Evolutionary conservation across 1,284 basidiomycete species (phyloP).

Genomic region (Macrocystidia cucumis): DNA sequence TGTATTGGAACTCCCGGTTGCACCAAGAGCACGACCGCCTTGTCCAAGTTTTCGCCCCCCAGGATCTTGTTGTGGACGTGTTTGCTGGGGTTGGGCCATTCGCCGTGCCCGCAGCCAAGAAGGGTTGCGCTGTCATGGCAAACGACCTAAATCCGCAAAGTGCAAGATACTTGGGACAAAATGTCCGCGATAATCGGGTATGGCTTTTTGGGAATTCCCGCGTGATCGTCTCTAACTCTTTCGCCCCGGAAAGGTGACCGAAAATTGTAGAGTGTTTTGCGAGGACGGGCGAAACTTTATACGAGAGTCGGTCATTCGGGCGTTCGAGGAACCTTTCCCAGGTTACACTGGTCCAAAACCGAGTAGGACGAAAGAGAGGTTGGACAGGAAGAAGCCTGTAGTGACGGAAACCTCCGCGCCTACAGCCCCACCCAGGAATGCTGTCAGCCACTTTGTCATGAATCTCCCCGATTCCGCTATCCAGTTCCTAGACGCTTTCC

Average conservation of each 20-base stretch:
- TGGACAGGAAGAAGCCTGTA: constrained; percentile 24
- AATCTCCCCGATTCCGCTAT: constrained; percentile 94
- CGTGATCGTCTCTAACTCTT: too few species aligned
- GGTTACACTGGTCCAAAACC: constrained; percentile 40
- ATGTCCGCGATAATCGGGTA: constrained; percentile 72
- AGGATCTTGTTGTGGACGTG: constrained; percentile 84
- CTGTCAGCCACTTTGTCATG: constrained; percentile 90
- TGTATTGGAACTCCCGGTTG: constrained; percentile 97
- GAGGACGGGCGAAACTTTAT: constrained; percentile 88
- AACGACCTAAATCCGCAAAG: constrained; percentile 95
- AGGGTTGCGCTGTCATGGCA: constrained; percentile 81
- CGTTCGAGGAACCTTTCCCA: constrained; percentile 60
- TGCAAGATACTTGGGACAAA: constrained; percentile 70
- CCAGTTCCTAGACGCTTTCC: constrained; percentile 85
- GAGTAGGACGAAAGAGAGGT: constrained; percentile 33
- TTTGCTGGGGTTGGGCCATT: constrained; percentile 99
- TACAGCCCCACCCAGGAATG: constrained; percentile 30
- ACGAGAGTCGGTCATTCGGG: constrained; percentile 41
- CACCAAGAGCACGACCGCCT: constrained; percentile 89
- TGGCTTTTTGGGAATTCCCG: constrained; percentile 10
- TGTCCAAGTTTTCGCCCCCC: constrained; percentile 58
- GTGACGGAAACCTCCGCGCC: constrained; percentile 15
- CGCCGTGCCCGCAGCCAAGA: constrained; percentile 87
- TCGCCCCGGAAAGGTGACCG: too few species aligned
- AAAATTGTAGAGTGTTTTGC: constrained; percentile 63